Base-by-base conservation (phyloP, 2,329 filamentous ascomycete genomes). In the Pestalotiopsis sp. region DNA sequence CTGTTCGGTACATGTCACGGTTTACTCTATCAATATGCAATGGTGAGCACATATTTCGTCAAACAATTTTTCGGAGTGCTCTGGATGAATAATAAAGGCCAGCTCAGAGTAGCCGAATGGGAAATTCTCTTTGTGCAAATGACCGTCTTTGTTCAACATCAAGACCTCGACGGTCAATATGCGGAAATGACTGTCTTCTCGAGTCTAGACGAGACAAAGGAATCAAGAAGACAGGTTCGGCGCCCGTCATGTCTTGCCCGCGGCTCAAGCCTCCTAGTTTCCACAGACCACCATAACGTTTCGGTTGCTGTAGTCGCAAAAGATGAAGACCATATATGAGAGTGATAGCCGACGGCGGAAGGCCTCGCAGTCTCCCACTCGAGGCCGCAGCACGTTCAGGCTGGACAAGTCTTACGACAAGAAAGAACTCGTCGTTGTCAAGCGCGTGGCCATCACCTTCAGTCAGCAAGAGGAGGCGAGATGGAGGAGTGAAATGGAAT, bases 401-500 rank as follows among this genome's bases (percentile, higher is more conserved):
- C 57, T 17, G 2, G 57, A 25, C n/a, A 59, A 59, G 20, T 40
- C 59, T 7, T 6, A 9, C 14, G n/a, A 61, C 27, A 20, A 27
- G 9, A 27, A 40, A 40, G n/a, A 61, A 40, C 7, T 38, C 5
- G 59, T 61, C 36, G 14, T 61, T 11, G 59, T 61, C 25, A 61
- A 61, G 31, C 25, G 59, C 14, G 20, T 61, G 38, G 25, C 59
- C 31, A 61, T 61, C 59, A 36, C 59, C 9, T 61, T 61, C n/a
- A 61, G 59, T 36, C 59, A 40, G 3, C 57, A 59, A 12, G 57
- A 59, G 7, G 59, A 40, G 25, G n/a, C 59, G 38, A 25, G 61
- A 64, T 64, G 61, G 61, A 64, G 40, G 5, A 49, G 61, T 38
- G 61, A 64, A 12, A 25, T 64, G 61, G 40, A 49, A n/a, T 64